These are phyloP conservation scores for Leptodontidium sp. DNA, from an alignment of 2,329 filamentous ascomycete genomes.

Conservation along the genomic window DNA sequence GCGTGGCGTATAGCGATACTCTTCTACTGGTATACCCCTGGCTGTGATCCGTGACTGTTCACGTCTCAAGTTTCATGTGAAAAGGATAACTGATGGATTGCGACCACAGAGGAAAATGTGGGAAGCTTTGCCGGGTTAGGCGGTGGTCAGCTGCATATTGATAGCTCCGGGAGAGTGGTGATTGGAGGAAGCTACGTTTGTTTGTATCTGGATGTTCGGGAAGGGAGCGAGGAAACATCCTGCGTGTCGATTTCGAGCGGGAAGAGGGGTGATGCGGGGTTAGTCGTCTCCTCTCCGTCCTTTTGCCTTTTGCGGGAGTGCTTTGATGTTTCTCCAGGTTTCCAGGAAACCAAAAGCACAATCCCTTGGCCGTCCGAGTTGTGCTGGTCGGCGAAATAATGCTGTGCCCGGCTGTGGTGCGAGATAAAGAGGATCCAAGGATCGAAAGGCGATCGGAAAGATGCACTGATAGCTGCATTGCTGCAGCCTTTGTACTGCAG, in stretches of 20 bases:
- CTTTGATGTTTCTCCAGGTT: slow-evolving; percentile 15
- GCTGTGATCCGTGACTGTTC: slow-evolving; percentile 18
- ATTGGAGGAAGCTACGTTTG: slow-evolving; percentile 11
- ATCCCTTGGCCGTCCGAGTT: not conserved
- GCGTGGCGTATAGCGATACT: not conserved
- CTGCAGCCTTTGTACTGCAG: not conserved
- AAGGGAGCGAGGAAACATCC: slow-evolving; percentile 7
- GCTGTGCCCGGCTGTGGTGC: slow-evolving; percentile 2
- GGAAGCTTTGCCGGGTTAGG: not conserved
- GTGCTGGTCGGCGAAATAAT: not conserved
- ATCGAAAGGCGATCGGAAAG: not conserved
- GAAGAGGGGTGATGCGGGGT: slow-evolving; percentile 14
- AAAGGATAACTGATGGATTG: not conserved
- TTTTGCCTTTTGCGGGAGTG: not conserved
- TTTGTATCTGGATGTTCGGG: not conserved
- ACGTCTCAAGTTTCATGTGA: slow-evolving; percentile 15
- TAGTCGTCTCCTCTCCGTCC: slow-evolving; percentile 1
- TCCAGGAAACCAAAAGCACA: not conserved
- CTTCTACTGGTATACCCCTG: slow-evolving; percentile 16
- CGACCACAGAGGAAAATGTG: slow-evolving; percentile 6
- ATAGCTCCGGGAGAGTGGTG: slow-evolving; percentile 22
- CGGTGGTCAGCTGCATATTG: slow-evolving; percentile 22
- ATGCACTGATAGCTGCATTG: not conserved
- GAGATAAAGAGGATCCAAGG: not conserved
- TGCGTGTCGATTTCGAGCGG: slow-evolving; percentile 4